Percentiles rank a stretch among this genome's conserved stretches.
Conservation (phyloP, 192 early-diverging fungal genomes). For the Coemansia sp. region DNA sequence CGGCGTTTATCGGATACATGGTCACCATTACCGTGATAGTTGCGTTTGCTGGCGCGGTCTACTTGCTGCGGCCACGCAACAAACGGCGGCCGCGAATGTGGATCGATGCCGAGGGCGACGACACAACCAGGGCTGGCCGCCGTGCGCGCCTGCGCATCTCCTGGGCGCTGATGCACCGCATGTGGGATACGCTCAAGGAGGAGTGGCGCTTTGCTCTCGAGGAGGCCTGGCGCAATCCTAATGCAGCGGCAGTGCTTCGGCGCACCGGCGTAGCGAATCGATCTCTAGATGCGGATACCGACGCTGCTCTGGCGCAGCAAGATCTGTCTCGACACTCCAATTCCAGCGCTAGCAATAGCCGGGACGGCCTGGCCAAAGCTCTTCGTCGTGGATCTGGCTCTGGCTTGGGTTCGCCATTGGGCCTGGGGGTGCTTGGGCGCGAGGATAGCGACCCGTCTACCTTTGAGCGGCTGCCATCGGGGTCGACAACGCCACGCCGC, state of each 20-base stretch:
- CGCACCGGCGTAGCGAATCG: slow-evolving; percentile 43
- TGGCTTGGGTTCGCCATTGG: slow-evolving; percentile 9
- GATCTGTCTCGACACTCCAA: slow-evolving; percentile 18
- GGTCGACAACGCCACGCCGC: slow-evolving; percentile 33
- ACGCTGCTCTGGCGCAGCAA: not conserved
- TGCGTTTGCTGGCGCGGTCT: slow-evolving; percentile 33
- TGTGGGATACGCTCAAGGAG: slow-evolving; percentile 53
- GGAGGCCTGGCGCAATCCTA: slow-evolving; percentile 53
- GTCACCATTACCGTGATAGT: slow-evolving; percentile 38
- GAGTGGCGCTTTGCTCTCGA: slow-evolving; percentile 45
- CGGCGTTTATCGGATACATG: slow-evolving; percentile 41
- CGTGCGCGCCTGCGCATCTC: slow-evolving; percentile 47
- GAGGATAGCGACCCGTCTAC: slow-evolving; percentile 42
- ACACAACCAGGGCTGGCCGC: slow-evolving; percentile 21
- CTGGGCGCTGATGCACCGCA: slow-evolving; percentile 54
- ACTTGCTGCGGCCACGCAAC: slow-evolving; percentile 41
- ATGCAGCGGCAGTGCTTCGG: slow-evolving; percentile 46
- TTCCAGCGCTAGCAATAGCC: slow-evolving; percentile 18
- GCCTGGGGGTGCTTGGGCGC: slow-evolving; percentile 25
- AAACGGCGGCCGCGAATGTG: slow-evolving; percentile 54
- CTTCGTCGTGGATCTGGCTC: slow-evolving; percentile 36
- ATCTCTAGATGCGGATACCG: not conserved
- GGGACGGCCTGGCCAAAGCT: not conserved
- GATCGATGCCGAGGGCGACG: slow-evolving; percentile 44
- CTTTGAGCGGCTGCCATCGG: slow-evolving; percentile 33